These are phyloP conservation scores for Arachis hypogaea DNA, from an alignment of 306 rosid species.

Conservation along the genomic window DNA sequence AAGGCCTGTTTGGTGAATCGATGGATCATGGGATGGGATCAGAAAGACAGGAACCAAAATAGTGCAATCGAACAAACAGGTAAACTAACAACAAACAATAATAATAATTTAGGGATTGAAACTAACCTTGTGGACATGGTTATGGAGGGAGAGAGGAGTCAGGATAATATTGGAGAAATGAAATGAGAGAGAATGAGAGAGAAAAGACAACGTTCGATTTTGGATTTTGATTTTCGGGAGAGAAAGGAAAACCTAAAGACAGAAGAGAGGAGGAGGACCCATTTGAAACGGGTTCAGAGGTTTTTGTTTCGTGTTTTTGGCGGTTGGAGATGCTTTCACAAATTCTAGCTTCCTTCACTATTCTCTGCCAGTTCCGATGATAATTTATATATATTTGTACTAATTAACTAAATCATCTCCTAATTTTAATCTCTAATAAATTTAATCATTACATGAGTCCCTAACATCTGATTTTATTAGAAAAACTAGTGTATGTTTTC, in stretches of 20 bases:
- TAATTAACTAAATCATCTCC: too few species aligned
- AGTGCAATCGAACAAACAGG: neutral
- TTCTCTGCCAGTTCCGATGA: neutral
- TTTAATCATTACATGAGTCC: too few species aligned
- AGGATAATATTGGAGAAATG: neutral
- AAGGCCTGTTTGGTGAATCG: neutral
- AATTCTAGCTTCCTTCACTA: neutral
- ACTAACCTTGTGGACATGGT: constrained; percentile 72
- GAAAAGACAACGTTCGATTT: neutral
- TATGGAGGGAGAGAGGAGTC: constrained; percentile 25
- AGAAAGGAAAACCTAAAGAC: neutral
- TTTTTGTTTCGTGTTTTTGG: neutral
- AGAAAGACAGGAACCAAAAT: neutral
- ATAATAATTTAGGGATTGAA: neutral
- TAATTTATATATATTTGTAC: too few species aligned
- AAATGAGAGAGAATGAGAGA: neutral
- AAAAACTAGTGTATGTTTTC: too few species aligned
- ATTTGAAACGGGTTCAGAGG: neutral
- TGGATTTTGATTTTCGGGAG: neutral
- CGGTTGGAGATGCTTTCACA: neutral
- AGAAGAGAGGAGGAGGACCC: neutral
- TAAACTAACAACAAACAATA: neutral
- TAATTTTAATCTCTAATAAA: too few species aligned
- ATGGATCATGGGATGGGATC: constrained; percentile 10
- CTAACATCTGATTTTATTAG: too few species aligned